Evolutionary conservation across 306 rosid genomes (phyloP).

Genomic region (Vigna angularis): DNA sequence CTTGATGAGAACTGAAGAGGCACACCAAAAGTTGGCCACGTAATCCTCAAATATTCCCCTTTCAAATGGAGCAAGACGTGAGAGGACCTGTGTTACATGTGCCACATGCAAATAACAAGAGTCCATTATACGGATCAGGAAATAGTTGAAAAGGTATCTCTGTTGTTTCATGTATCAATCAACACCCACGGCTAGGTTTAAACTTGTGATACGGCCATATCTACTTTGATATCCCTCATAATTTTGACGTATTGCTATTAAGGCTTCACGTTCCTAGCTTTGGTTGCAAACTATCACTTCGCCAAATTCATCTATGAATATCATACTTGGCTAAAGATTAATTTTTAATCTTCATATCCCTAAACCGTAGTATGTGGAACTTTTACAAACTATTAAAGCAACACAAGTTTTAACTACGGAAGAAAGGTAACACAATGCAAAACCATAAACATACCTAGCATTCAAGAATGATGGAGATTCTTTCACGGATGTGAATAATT

Average conservation of each 20-base stretch:
- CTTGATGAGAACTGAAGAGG: constrained; percentile 80
- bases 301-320: constrained; percentile 1
- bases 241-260: neutral
- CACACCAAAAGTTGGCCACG: constrained; percentile 96
- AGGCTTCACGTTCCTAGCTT: constrained; percentile 24
- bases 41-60: constrained; percentile 95
- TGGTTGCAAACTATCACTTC: constrained; percentile 3
- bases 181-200: neutral
- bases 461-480: neutral
- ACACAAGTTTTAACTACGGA: neutral
- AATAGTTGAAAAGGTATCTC: constrained; percentile 26
- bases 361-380: neutral
- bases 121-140: constrained; percentile 14
- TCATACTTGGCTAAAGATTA: constrained; percentile 12
- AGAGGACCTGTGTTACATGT: constrained; percentile 74
- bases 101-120: constrained; percentile 29
- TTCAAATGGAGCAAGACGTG: constrained; percentile 93
- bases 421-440: neutral
- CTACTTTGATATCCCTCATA: neutral
- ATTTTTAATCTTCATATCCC: constrained; percentile 1
- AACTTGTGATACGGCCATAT: neutral
- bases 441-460: neutral
- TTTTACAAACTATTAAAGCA: neutral
- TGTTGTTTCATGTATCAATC: neutral
- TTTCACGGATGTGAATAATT: constrained; percentile 21